These are phyloP conservation scores for Paraconiothyrium sp. DNA, from an alignment of 2,329 filamentous ascomycete species.

Conservation along the genomic window DNA sequence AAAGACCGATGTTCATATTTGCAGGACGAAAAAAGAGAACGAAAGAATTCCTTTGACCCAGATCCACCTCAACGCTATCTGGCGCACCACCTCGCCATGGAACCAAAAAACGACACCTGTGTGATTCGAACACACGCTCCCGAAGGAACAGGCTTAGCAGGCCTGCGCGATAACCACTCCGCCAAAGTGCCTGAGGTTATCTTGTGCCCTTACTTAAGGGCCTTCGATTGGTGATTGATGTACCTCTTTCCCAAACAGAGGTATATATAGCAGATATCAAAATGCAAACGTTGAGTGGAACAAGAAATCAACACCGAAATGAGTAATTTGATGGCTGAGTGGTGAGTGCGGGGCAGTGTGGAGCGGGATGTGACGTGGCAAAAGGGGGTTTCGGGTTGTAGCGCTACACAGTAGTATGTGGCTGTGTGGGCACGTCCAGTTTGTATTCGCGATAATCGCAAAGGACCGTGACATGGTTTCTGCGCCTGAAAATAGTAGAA, in stretches of 20 bases:
- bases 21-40: no score
- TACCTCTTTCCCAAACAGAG: no score
- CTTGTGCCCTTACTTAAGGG: no score
- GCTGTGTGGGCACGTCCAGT: not conserved
- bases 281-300: not conserved
- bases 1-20: no score
- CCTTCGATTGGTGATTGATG: slow-evolving; percentile 1
- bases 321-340: not conserved
- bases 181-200: slow-evolving; percentile 2
- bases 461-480: no score
- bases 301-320: not conserved
- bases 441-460: no score
- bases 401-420: not conserved
- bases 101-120: slow-evolving; percentile 9
- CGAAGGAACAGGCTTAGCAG: slow-evolving; percentile 17
- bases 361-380: not conserved
- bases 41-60: no score
- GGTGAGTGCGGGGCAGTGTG: not conserved
- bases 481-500: no score
- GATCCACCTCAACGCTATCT: no score
- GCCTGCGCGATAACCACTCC: slow-evolving; percentile 17
- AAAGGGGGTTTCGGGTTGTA: not conserved
- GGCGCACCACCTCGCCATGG: no score
- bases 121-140: slow-evolving; percentile 13
- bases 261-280: not conserved